Conservation (phyloP, 2,329 filamentous ascomycete genomes). For the Exophiala bonariae region DNA sequence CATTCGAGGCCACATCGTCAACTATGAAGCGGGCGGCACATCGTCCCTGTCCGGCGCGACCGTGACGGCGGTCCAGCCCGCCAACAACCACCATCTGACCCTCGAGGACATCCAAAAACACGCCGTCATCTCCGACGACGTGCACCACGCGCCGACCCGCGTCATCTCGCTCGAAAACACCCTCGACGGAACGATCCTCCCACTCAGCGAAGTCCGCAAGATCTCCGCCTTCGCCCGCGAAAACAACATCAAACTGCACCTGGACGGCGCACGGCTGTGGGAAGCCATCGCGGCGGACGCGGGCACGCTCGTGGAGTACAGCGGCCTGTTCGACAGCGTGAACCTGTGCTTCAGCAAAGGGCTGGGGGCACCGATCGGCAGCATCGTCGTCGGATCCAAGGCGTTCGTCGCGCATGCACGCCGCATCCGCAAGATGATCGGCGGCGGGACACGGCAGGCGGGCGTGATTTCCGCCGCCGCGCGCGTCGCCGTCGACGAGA, state of each 20-base stretch:
- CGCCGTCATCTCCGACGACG: slow-evolving; percentile 65
- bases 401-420: slow-evolving; percentile 65
- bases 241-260: slow-evolving; percentile 68
- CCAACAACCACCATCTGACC: slow-evolving; percentile 72
- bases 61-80: slow-evolving; percentile 65
- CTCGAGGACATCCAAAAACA: slow-evolving; percentile 72
- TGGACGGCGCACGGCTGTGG: slow-evolving; percentile 81
- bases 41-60: slow-evolving; percentile 71
- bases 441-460: slow-evolving; percentile 74
- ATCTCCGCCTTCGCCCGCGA: slow-evolving; percentile 70
- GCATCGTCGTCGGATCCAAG: slow-evolving; percentile 65
- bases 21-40: slow-evolving; percentile 65
- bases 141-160: slow-evolving; percentile 76
- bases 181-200: slow-evolving; percentile 75
- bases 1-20: slow-evolving; percentile 72
- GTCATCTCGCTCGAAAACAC: slow-evolving; percentile 88
- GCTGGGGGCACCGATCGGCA: slow-evolving; percentile 77
- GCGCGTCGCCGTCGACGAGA: slow-evolving; percentile 74
- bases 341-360: slow-evolving; percentile 81
- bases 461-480: slow-evolving; percentile 76
- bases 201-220: slow-evolving; percentile 66
- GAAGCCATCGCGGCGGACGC: slow-evolving; percentile 73
- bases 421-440: slow-evolving; percentile 79
- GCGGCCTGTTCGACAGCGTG: slow-evolving; percentile 69
- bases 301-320: slow-evolving; percentile 66